A percentile compares a stretch with the other conserved stretches of the same genome.
These are phyloP conservation scores for Tetracladium marchalianum DNA, from an alignment of 495 filamentous ascomycete species.

Conservation along the genomic window DNA sequence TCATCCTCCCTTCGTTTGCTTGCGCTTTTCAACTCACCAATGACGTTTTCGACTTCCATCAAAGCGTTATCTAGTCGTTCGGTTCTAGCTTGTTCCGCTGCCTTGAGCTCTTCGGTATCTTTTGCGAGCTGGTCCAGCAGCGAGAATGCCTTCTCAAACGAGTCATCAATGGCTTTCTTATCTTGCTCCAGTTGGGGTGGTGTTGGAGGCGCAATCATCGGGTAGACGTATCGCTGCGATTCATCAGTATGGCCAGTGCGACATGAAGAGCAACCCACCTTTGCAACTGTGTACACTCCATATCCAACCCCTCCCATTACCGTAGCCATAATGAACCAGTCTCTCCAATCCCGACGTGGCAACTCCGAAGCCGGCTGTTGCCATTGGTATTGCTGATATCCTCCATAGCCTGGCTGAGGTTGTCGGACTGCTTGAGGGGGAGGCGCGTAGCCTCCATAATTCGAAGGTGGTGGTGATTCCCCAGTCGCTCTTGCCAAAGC, in stretches of 20 bases:
- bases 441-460: constrained; percentile 35
- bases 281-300: constrained; percentile 76
- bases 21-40: constrained; percentile 68
- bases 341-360: constrained; percentile 87
- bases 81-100: constrained; percentile 73
- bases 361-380: constrained; percentile 56
- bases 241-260: constrained; percentile 1
- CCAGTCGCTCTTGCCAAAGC: constrained; percentile 68
- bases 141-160: constrained; percentile 83
- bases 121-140: constrained; percentile 84
- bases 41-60: constrained; percentile 71
- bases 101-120: constrained; percentile 81
- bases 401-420: constrained; percentile 50
- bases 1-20: constrained; percentile 77
- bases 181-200: constrained; percentile 87
- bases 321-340: constrained; percentile 97
- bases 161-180: constrained; percentile 81
- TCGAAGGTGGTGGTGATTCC: constrained; percentile 32
- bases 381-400: constrained; percentile 59
- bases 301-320: constrained; percentile 79
- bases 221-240: constrained; percentile 73
- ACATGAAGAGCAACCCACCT: constrained; percentile 37
- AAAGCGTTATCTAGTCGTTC: constrained; percentile 76
- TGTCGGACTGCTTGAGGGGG: constrained; percentile 41
- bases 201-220: constrained; percentile 86